These are phyloP conservation scores for Hortiboletus campestris DNA, from an alignment of 768 basidiomycete species.

Conservation along the genomic window DNA sequence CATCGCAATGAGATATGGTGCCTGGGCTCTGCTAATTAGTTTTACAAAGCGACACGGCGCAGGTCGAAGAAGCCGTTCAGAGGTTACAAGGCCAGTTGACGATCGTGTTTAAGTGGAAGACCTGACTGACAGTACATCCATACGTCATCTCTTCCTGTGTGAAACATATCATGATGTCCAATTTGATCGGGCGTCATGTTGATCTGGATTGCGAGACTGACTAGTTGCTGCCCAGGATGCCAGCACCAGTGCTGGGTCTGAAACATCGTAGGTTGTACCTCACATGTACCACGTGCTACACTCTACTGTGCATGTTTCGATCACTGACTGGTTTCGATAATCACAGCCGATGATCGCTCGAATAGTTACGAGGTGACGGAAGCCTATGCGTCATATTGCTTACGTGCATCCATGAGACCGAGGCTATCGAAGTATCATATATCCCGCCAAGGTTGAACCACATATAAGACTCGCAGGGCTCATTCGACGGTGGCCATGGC, in stretches of 20 bases:
- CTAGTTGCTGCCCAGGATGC: too few relatives aligned
- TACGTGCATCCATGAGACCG: too few relatives aligned
- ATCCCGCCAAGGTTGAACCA: neutral
- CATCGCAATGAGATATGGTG: neutral
- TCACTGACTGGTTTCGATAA: too few relatives aligned
- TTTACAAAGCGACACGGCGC: constrained; percentile 93
- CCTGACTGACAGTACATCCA: constrained; percentile 55
- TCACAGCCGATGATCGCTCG: too few relatives aligned
- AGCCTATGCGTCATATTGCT: too few relatives aligned
- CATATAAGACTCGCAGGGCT: too few relatives aligned
- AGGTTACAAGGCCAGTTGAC: constrained; percentile 75
- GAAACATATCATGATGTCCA: constrained; percentile 1
- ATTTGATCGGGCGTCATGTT: neutral
- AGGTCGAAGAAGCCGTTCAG: constrained; percentile 92
- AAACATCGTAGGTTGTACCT: too few relatives aligned
- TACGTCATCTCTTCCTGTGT: constrained; percentile 33
- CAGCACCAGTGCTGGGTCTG: too few relatives aligned
- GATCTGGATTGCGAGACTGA: neutral
- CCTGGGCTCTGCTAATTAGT: constrained; percentile 87
- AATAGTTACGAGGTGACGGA: too few relatives aligned
- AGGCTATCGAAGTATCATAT: too few relatives aligned
- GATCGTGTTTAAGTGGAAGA: constrained; percentile 55
- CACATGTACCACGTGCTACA: too few relatives aligned
- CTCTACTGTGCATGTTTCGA: too few relatives aligned
- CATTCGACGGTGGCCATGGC: neutral